These are phyloP conservation scores for Geotrichum armillariae DNA, from an alignment of 1,139 yeast genomes.

Conservation along the genomic window DNA sequence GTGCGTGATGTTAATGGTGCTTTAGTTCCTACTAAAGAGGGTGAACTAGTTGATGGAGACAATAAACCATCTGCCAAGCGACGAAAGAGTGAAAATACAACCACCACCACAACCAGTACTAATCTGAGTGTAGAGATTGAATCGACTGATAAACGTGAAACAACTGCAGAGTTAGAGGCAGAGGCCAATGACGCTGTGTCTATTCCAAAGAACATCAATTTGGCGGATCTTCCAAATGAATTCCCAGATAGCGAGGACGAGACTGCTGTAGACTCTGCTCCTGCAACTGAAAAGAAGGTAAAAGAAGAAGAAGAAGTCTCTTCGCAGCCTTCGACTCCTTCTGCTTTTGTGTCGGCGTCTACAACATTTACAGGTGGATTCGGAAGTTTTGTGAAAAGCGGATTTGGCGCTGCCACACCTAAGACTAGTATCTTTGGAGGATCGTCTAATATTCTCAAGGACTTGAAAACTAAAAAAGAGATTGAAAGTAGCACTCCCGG, in stretches of 20 bases:
- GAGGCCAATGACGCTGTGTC: neutral
- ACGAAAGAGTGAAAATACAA: constrained; percentile 7
- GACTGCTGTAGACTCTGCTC: neutral
- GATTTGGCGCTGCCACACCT: constrained; percentile 9
- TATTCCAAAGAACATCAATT: neutral
- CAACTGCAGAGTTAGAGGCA: constrained; percentile 12
- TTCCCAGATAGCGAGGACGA: constrained; percentile 17
- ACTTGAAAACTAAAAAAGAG: constrained; percentile 3
- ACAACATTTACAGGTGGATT: constrained; percentile 23
- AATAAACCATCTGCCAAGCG: constrained; percentile 4
- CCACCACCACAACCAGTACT: neutral
- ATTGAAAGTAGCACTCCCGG: constrained; percentile 5
- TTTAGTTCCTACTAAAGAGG: neutral
- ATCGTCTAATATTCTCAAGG: neutral
- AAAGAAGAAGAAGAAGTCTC: constrained; percentile 4
- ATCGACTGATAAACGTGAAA: neutral
- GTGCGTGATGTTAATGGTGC: neutral
- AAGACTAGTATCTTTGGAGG: constrained; percentile 10
- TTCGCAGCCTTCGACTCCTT: constrained; percentile 9
- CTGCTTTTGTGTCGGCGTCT: constrained; percentile 6
- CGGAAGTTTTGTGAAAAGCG: constrained; percentile 22
- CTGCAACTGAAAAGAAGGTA: constrained; percentile 5
- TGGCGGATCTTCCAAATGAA: constrained; percentile 13
- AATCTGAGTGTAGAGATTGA: neutral
- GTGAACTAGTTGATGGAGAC: neutral